Percentiles rank a stretch among this genome's conserved stretches.
phyloP scores from a whole-genome alignment of 1,284 basidiomycete genomes.

The Trametes pubescens region DNA sequence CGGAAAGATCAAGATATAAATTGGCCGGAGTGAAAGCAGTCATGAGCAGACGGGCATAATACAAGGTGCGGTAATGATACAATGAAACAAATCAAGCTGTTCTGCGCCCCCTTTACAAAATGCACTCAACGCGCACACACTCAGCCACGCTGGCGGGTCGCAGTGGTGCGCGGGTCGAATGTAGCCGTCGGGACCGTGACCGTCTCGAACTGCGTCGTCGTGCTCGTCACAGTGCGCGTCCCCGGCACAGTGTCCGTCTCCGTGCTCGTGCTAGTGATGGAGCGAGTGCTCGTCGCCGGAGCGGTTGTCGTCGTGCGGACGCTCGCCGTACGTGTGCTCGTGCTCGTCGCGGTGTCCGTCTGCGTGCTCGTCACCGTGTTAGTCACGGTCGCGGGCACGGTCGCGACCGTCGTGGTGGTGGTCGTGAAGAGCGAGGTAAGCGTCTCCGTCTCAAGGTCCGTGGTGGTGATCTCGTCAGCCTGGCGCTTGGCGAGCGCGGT shows the following conservation, averaged over 20 bases:
- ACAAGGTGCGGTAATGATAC: too few species aligned
- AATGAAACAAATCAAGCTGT: too few species aligned
- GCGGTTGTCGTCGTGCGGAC: neutral
- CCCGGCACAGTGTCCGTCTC: slow-evolving; percentile 1
- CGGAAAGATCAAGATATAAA: too few species aligned
- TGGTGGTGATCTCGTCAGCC: slow-evolving; percentile 1
- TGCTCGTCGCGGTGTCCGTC: too few species aligned
- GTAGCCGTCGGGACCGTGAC: slow-evolving; percentile 9
- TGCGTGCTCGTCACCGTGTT: neutral
- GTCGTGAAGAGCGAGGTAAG: neutral
- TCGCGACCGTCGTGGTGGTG: slow-evolving; percentile 1
- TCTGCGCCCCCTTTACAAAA: too few species aligned
- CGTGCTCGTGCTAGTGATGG: slow-evolving; percentile 7
- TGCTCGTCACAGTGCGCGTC: slow-evolving; percentile 12
- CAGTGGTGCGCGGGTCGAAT: slow-evolving; percentile 16
- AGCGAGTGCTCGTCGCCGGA: slow-evolving; percentile 6
- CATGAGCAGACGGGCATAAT: too few species aligned
- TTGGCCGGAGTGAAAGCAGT: too few species aligned
- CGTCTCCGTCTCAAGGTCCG: neutral
- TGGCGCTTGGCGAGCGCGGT: neutral
- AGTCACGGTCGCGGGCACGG: neutral
- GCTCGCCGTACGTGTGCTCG: neutral
- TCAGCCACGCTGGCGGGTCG: slow-evolving; percentile 4
- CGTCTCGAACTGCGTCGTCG: slow-evolving; percentile 7
- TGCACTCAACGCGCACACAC: too few species aligned